Base-by-base conservation (phyloP, 108 stramenopile species). In the Pseudonitzschia multiseries region DNA sequence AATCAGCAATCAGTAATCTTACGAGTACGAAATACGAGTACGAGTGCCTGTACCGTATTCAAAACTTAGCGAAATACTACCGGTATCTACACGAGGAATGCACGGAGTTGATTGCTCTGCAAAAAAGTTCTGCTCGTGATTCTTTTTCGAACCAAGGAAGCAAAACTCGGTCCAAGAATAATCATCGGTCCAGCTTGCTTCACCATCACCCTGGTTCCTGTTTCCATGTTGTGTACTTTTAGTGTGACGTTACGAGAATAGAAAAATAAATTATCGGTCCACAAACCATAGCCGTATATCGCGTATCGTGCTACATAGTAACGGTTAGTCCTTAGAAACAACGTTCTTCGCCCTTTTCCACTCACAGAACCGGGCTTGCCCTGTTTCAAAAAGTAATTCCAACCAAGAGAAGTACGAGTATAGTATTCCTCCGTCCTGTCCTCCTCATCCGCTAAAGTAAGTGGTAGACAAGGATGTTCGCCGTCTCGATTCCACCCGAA, bases 101-200 rank as follows among this genome's bases (percentile, higher is more conserved):
- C 46, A 42, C 42, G 9, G 46, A 10, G 17, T 18, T 48, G 46
- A 48, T 48, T 48, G 14, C 18, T 2, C 14, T n/a, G n/a, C 1
- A 18, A 14, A 18, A 48, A 48, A 48, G 46, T 48, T 48, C 46
- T 48, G 46, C 46, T 48, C 46, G 46, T 48, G 46, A 48, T 48
- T 48, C 46, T 48, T 48, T 14, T 48, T 48, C 46, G 46, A 48
- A 48, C 46, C 46, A 48, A 48, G 46, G 46, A 48, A 48, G 46
- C 46, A 48, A 5, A 48, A 48, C 1, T 48, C 4, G 17, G 46
- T 48, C 18, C 46, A 5, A 48, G 36, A 48, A 48, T 48, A 48
- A 48, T 48, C 46, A 48, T 48, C 46, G 46, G 46, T 14, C 12
- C 46, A 14, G 46, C 46, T 48, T 48, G 46, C 46, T 18, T 10